These are phyloP conservation scores for Avena eriantha DNA, from an alignment of 176 grass and related monocot species.

Conservation along the genomic window DNA sequence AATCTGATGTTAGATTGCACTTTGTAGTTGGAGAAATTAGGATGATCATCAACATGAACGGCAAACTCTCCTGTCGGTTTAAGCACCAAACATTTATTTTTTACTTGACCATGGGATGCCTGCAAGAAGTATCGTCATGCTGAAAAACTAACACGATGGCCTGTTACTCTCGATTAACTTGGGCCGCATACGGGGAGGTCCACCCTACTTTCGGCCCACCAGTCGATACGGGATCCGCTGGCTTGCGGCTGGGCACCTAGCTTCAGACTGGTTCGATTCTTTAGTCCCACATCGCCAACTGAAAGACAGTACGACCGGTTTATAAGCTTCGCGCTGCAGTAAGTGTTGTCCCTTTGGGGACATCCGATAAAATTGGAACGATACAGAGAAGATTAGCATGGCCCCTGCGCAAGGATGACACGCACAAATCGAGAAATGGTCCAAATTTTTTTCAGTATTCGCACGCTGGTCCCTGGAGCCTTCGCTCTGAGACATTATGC, in stretches of 20 bases:
- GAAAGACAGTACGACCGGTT: accelerated
- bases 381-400: no score
- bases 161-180: not conserved
- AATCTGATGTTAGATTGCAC: no score
- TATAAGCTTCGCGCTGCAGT: not conserved
- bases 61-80: no score
- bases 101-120: no score
- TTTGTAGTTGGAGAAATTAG: no score
- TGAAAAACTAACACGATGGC: not conserved
- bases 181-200: not conserved
- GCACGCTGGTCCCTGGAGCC: no score
- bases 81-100: no score
- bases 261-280: not conserved
- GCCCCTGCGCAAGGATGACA: no score
- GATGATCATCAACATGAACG: no score
- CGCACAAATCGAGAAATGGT: not conserved
- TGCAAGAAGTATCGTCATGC: no score
- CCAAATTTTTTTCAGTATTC: not conserved
- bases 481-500: not conserved
- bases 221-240: not conserved
- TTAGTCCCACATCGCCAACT: not conserved
- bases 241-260: not conserved
- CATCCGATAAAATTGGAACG: not conserved
- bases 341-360: not conserved
- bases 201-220: not conserved